Percentiles rank a stretch among this genome's conserved stretches.
Conservation (phyloP, 1,139 yeast genomes). For the Pneumocystis murina region DNA sequence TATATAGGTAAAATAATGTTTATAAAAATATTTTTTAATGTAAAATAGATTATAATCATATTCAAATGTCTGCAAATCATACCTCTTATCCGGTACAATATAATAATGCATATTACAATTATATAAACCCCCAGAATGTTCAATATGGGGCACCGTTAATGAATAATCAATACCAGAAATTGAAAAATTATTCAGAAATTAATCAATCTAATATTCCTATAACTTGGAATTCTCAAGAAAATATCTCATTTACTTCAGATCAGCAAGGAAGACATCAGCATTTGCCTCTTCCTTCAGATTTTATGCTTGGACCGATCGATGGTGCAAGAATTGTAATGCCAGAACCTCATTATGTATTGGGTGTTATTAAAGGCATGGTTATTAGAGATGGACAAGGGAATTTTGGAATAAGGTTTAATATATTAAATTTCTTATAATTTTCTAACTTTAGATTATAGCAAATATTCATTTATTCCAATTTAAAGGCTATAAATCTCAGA, state of each 20-base stretch:
- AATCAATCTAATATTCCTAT: not conserved
- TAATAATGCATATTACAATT: not conserved
- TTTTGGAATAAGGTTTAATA: not conserved
- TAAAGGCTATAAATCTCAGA: not conserved
- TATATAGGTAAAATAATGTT: not conserved
- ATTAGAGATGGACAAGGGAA: conserved; percentile 1
- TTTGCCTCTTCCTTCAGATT: conserved; percentile 1
- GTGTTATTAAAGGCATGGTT: not conserved
- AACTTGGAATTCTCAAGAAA: not conserved
- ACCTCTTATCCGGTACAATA: not conserved
- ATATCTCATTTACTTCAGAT: not conserved
- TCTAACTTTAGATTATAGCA: not conserved
- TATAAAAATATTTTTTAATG: not conserved
- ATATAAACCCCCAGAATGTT: not conserved
- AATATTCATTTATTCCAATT: not conserved
- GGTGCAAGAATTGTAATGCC: not conserved
- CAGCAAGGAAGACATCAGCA: not conserved
- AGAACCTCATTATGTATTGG: not conserved
- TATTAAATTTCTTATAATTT: not conserved
- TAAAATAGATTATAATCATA: not conserved
- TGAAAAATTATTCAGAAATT: not conserved
- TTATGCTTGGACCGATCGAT: not conserved
- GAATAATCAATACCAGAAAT: not conserved
- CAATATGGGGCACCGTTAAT: not conserved
- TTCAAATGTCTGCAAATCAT: not conserved